Conservation (phyloP, 192 early-diverging fungal species). For the Rhizophagus clarus region DNA sequence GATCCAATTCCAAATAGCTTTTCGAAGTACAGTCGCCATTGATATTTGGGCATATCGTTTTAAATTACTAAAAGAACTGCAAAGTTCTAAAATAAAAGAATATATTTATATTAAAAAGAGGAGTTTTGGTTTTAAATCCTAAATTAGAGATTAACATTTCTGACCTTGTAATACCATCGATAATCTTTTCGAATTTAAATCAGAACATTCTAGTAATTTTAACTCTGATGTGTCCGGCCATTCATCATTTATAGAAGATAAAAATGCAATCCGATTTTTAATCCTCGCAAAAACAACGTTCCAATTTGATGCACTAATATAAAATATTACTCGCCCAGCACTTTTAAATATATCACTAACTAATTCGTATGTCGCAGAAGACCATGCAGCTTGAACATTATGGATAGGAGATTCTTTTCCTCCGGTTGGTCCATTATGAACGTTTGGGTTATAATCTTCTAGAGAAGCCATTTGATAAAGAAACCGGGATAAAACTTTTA, state of each 20-base stretch:
- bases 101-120: neutral
- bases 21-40: constrained; percentile 72
- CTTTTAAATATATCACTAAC: constrained; percentile 78
- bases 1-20: constrained; percentile 93
- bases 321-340: constrained; percentile 83
- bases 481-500: constrained; percentile 63
- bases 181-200: constrained; percentile 75
- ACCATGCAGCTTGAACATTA: constrained; percentile 9
- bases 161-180: constrained; percentile 65
- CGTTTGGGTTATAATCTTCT: constrained; percentile 46
- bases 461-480: constrained; percentile 56
- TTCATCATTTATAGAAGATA: constrained; percentile 67
- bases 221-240: constrained; percentile 78
- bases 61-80: constrained; percentile 54
- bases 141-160: neutral
- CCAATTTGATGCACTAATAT: constrained; percentile 91
- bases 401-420: constrained; percentile 30
- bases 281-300: constrained; percentile 72
- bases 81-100: constrained; percentile 44
- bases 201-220: constrained; percentile 83
- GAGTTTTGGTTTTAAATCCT: neutral
- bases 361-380: constrained; percentile 46
- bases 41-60: constrained; percentile 72
- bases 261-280: constrained; percentile 63
- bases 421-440: constrained; percentile 34